These are phyloP conservation scores for Vigna radiata DNA, from an alignment of 306 rosid species.

Conservation along the genomic window DNA sequence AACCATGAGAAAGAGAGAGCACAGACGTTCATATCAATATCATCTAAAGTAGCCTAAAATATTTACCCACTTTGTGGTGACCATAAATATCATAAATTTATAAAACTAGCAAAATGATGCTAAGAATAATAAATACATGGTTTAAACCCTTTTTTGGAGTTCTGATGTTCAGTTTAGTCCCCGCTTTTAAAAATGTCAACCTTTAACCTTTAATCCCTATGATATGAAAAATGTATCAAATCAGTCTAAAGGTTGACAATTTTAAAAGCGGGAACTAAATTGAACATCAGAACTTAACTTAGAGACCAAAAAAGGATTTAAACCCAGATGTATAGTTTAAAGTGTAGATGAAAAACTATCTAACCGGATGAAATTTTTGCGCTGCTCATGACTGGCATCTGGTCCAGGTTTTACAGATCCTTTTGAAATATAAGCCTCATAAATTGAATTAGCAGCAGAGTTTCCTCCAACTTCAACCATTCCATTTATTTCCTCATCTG, in stretches of 20 bases:
- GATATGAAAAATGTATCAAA: too few relatives aligned
- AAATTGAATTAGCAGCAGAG: slow-evolving; percentile 85
- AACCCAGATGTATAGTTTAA: neutral
- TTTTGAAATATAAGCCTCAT: slow-evolving; percentile 86
- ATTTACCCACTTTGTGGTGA: slow-evolving; percentile 22
- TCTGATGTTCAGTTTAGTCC: too few relatives aligned
- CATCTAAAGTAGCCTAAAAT: neutral
- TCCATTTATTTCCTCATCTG: slow-evolving; percentile 79
- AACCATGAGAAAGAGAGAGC: neutral
- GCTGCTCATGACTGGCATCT: slow-evolving; percentile 76
- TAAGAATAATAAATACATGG: too few relatives aligned
- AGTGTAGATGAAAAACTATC: slow-evolving; percentile 37
- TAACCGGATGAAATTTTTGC: slow-evolving; percentile 83
- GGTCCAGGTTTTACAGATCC: slow-evolving; percentile 81
- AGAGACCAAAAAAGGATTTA: too few relatives aligned
- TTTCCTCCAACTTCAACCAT: slow-evolving; percentile 98
- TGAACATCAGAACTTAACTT: too few relatives aligned
- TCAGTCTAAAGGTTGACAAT: too few relatives aligned
- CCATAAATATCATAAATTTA: slow-evolving; percentile 26
- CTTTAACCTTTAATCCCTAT: too few relatives aligned
- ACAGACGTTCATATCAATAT: neutral
- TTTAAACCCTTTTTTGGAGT: too few relatives aligned
- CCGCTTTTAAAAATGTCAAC: too few relatives aligned
- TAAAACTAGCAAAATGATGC: slow-evolving; percentile 19
- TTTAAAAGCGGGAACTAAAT: too few relatives aligned